Evolutionary conservation across 2,329 filamentous ascomycete species (phyloP).

Genomic region (Paramyrothecium roridum): DNA sequence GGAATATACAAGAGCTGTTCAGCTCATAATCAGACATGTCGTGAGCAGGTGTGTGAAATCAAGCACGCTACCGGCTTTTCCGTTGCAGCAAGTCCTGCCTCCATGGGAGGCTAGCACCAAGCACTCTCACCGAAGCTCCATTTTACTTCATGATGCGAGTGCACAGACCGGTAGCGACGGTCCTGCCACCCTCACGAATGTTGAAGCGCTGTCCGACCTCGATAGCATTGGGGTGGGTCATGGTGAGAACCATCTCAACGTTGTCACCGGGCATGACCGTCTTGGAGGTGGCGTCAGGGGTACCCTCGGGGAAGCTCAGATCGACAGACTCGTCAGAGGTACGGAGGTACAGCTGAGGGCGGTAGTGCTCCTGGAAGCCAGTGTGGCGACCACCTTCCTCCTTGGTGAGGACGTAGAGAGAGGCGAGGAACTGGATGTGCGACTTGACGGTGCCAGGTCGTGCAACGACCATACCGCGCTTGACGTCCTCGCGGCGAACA

Average conservation of each 20-base stretch:
- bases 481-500: slow-evolving; percentile 91
- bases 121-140: too few relatives aligned
- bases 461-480: slow-evolving; percentile 90
- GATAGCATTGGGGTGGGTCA: slow-evolving; percentile 81
- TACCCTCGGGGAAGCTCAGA: slow-evolving; percentile 83
- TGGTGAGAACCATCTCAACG: slow-evolving; percentile 89
- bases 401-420: slow-evolving; percentile 96
- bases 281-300: slow-evolving; percentile 67
- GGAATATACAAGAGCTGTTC: slow-evolving; percentile 34
- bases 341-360: slow-evolving; percentile 92
- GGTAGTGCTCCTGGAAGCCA: slow-evolving; percentile 94
- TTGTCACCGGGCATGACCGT: slow-evolving; percentile 99
- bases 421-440: slow-evolving; percentile 87
- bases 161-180: slow-evolving; percentile 78
- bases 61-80: slow-evolving; percentile 16
- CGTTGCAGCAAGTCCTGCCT: slow-evolving; percentile 2
- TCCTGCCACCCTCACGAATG: slow-evolving; percentile 93
- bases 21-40: slow-evolving; percentile 23
- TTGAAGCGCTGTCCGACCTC: slow-evolving; percentile 96
- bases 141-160: slow-evolving; percentile 67
- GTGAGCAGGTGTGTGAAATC: slow-evolving; percentile 13
- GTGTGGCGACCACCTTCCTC: slow-evolving; percentile 97
- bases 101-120: too few relatives aligned
- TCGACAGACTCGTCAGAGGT: slow-evolving; percentile 80
- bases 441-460: slow-evolving; percentile 82